phyloP scores from a whole-genome alignment of 106 monocot genomes.

The Acorus calamus region DNA sequence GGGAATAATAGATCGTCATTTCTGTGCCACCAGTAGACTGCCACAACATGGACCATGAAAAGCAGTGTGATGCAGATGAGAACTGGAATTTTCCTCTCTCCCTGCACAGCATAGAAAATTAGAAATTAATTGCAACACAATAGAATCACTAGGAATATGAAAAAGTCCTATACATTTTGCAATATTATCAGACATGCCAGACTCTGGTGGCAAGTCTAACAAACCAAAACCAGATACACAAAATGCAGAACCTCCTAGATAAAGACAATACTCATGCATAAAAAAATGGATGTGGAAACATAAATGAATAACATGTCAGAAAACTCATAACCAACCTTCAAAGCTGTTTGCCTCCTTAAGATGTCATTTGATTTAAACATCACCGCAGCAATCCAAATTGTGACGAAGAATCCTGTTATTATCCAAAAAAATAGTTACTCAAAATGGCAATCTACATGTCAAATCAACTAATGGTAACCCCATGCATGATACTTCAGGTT shows the following conservation, averaged over 20 bases:
- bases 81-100: constrained; percentile 67
- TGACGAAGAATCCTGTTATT: constrained; percentile 66
- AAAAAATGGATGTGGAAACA: no score
- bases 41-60: constrained; percentile 65
- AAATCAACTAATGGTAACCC: no score
- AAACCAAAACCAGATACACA: no score
- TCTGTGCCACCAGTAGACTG: constrained; percentile 87
- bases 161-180: no score
- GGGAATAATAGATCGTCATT: constrained; percentile 64
- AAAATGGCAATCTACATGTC: no score
- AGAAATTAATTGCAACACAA: no score
- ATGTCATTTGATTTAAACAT: constrained; percentile 98
- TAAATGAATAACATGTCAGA: not conserved
- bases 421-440: no score
- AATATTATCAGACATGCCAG: no score
- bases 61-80: constrained; percentile 48
- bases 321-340: constrained; percentile 43
- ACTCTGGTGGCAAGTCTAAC: no score
- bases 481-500: no score
- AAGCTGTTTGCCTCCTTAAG: constrained; percentile 78
- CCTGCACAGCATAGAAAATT: constrained; percentile 31
- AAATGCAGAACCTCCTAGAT: not conserved
- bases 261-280: not conserved
- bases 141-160: no score
- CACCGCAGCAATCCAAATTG: constrained; percentile 89